Conservation (phyloP, 345 rosid genomes). For the Eutrema heterophyllum region DNA sequence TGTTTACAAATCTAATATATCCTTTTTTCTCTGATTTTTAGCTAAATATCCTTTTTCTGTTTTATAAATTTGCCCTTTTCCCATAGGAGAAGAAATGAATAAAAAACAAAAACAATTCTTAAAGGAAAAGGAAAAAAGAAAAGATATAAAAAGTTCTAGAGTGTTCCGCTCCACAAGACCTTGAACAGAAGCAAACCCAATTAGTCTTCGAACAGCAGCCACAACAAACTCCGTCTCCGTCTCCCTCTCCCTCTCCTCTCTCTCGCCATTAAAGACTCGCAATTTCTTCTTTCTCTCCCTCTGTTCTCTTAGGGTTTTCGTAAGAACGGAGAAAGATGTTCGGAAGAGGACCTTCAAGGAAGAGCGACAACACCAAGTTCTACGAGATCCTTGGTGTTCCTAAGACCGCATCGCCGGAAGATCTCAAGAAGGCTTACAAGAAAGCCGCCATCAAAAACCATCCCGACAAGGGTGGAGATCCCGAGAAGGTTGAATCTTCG, state of each 20-base stretch:
- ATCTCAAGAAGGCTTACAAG: constrained; percentile 83
- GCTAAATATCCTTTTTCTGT: neutral
- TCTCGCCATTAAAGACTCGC: neutral
- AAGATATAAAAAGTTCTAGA: constrained; percentile 24
- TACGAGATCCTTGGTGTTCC: constrained; percentile 87
- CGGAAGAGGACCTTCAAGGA: constrained; percentile 65
- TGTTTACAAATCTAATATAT: neutral
- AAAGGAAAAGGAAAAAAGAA: neutral
- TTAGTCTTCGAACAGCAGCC: constrained; percentile 14
- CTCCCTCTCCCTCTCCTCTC: no score
- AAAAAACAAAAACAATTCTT: neutral
- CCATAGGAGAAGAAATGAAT: neutral
- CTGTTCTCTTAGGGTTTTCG: constrained; percentile 15
- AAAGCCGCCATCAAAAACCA: constrained; percentile 94
- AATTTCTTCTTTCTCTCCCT: neutral
- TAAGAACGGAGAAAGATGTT: constrained; percentile 47
- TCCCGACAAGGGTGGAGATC: constrained; percentile 99
- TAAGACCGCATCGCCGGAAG: constrained; percentile 67
- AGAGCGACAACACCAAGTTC: constrained; percentile 72
- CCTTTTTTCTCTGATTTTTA: neutral
- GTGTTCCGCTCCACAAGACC: constrained; percentile 29
- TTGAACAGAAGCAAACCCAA: constrained; percentile 24
- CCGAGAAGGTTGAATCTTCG: constrained; percentile 22
- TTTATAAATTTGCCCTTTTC: neutral
- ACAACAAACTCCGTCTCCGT: constrained; percentile 22